A percentile compares a stretch with the other conserved stretches of the same genome.
Conservation (phyloP, 306 rosid genomes). For the Herpetospermum pedunculosum region DNA sequence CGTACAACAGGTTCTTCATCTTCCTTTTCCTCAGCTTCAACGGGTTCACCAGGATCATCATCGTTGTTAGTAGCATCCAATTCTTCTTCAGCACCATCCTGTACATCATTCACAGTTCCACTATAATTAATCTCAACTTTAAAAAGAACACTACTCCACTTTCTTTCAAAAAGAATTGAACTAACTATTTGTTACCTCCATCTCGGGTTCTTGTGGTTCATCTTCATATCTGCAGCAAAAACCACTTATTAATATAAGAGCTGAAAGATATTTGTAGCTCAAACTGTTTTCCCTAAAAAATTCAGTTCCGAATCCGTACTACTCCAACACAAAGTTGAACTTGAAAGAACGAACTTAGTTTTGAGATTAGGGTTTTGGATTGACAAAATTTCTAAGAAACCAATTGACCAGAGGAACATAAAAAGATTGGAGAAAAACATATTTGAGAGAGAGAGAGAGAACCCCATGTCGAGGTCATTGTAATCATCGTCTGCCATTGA, state of each 20-base stretch:
- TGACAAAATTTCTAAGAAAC: neutral
- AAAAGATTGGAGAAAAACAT: neutral
- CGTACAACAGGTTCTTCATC: slow-evolving; percentile 32
- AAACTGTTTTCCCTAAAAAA: too few relatives aligned
- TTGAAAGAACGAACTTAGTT: too few relatives aligned
- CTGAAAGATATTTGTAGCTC: neutral
- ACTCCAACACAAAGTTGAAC: too few relatives aligned
- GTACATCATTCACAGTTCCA: slow-evolving; percentile 12
- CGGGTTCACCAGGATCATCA: slow-evolving; percentile 37
- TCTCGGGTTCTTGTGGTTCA: slow-evolving; percentile 81
- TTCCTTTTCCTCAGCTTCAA: slow-evolving; percentile 55
- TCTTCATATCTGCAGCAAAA: slow-evolving; percentile 57
- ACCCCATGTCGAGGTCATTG: slow-evolving; percentile 34
- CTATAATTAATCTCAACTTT: neutral
- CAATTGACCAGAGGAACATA: too few relatives aligned
- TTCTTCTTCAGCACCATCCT: slow-evolving; percentile 94
- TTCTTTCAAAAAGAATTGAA: neutral
- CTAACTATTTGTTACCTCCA: slow-evolving; percentile 36
- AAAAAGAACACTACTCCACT: neutral
- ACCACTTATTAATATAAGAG: neutral
- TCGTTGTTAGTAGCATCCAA: slow-evolving; percentile 52
- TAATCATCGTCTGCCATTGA: slow-evolving; percentile 37
- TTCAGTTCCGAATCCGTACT: too few relatives aligned
- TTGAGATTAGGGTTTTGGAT: neutral
- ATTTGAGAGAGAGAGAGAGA: slow-evolving; percentile 10